Evolutionary conservation across 2,329 filamentous ascomycete genomes (phyloP).

Genomic region (Curvularia hawaiiensis): DNA sequence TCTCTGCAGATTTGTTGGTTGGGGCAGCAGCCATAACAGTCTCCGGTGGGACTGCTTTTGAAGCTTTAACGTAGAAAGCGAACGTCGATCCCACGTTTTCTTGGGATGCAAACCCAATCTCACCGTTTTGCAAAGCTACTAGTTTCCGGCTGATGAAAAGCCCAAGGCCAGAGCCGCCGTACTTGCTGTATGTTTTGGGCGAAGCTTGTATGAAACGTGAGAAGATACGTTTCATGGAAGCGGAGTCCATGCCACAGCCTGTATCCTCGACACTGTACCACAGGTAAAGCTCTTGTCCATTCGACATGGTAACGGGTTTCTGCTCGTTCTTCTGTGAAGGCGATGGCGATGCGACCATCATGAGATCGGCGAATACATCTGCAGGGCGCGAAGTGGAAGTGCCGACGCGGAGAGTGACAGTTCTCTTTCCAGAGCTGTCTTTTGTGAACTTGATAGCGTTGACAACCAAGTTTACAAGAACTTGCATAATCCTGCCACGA

Average conservation of each 20-base stretch:
- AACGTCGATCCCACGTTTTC: constrained; percentile 29
- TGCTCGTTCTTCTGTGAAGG: background rate
- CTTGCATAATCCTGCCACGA: constrained; percentile 19
- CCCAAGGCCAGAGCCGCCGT: constrained; percentile 27
- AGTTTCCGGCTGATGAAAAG: constrained; percentile 33
- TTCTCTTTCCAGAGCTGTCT: constrained; percentile 14
- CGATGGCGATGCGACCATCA: constrained; percentile 6
- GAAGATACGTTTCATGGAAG: constrained; percentile 21
- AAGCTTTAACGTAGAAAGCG: constrained; percentile 29
- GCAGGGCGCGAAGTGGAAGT: background rate
- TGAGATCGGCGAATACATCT: constrained; percentile 3
- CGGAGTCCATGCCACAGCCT: constrained; percentile 10
- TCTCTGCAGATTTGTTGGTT: background rate
- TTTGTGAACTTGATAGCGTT: constrained; percentile 41
- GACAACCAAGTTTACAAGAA: constrained; percentile 38
- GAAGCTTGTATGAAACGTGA: constrained; percentile 31
- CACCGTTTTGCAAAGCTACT: constrained; percentile 29
- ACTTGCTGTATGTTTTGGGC: constrained; percentile 31
- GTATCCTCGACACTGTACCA: constrained; percentile 10
- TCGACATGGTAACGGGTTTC: background rate
- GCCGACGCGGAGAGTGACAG: constrained; percentile 19
- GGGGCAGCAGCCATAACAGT: background rate
- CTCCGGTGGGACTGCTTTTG: background rate
- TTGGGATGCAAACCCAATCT: constrained; percentile 29
- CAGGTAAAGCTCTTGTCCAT: constrained; percentile 6